These are phyloP conservation scores for Coleophoma crateriformis DNA, from an alignment of 2,329 filamentous ascomycete species.

Conservation along the genomic window DNA sequence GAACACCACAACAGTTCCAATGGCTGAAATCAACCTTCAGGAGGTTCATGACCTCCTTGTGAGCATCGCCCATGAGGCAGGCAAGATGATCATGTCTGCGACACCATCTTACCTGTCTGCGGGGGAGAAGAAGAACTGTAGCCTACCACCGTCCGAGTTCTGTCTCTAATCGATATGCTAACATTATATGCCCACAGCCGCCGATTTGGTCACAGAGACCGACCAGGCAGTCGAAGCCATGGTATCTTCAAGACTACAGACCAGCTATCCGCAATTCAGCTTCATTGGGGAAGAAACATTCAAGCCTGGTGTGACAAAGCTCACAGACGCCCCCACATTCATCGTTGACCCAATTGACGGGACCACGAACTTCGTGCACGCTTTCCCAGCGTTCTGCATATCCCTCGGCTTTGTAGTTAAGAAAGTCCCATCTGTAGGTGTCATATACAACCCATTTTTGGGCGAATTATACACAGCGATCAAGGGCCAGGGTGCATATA, in stretches of 20 bases:
- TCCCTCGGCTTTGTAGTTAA: constrained; percentile 67
- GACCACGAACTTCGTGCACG: constrained; percentile 77
- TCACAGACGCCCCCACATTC: constrained; percentile 67
- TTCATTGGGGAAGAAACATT: constrained; percentile 79
- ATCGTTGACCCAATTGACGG: constrained; percentile 80
- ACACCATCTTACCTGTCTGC: constrained; percentile 52
- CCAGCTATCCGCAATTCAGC: constrained; percentile 47
- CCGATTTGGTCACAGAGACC: constrained; percentile 64
- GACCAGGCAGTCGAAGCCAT: constrained; percentile 61
- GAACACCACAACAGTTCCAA: constrained; percentile 20
- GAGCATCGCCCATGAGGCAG: constrained; percentile 56
- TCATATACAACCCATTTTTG: constrained; percentile 77
- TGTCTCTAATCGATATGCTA: not conserved
- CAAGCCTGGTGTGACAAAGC: constrained; percentile 33
- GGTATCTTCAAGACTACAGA: constrained; percentile 46
- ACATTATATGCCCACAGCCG: constrained; percentile 32
- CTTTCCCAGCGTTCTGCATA: constrained; percentile 69
- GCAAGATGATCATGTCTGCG: constrained; percentile 56
- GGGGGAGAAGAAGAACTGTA: constrained; percentile 60
- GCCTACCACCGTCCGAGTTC: constrained; percentile 3
- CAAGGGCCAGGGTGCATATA: constrained; percentile 59
- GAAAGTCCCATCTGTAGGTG: constrained; percentile 58
- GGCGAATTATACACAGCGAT: constrained; percentile 65
- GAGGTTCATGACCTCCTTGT: constrained; percentile 57
- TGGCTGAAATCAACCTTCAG: constrained; percentile 54